Percentiles rank a stretch among this genome's conserved stretches.
Evolutionary conservation across 345 rosid genomes (phyloP).

Genomic region (Bruguiera parviflora): DNA sequence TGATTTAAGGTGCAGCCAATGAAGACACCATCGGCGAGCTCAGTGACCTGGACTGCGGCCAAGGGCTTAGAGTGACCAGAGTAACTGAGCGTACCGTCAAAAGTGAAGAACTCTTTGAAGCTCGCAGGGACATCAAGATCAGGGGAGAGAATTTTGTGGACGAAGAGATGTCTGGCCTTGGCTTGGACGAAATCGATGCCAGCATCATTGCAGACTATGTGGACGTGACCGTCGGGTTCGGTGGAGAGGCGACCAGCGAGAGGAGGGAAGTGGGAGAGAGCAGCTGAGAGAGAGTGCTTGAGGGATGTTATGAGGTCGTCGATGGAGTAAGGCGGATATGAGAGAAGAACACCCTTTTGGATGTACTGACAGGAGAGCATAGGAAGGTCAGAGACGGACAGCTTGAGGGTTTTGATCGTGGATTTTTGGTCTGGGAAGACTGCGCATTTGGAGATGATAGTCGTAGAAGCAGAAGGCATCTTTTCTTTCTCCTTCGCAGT

Average conservation of each 20-base stretch:
- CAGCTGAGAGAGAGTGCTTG: slow-evolving; percentile 55
- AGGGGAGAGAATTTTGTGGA: slow-evolving; percentile 40
- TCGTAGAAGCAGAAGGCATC: slow-evolving; percentile 55
- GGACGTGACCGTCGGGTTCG: slow-evolving; percentile 52
- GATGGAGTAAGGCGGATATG: slow-evolving; percentile 41
- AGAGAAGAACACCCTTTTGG: slow-evolving; percentile 83
- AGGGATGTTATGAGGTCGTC: slow-evolving; percentile 43
- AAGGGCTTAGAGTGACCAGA: slow-evolving; percentile 50
- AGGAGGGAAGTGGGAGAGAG: slow-evolving; percentile 76
- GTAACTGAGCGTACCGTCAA: slow-evolving; percentile 68
- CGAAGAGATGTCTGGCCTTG: slow-evolving; percentile 40
- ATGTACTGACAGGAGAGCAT: slow-evolving; percentile 98
- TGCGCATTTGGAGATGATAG: slow-evolving; percentile 53
- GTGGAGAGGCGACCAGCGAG: slow-evolving; percentile 83
- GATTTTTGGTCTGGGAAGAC: slow-evolving; percentile 49
- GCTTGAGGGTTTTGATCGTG: slow-evolving; percentile 40
- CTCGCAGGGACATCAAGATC: slow-evolving; percentile 48
- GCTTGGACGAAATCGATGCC: slow-evolving; percentile 70
- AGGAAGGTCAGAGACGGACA: slow-evolving; percentile 91
- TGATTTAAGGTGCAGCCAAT: slow-evolving; percentile 19
- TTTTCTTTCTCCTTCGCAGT: not conserved
- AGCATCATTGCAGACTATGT: slow-evolving; percentile 65
- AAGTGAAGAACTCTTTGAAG: slow-evolving; percentile 69
- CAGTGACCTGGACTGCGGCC: slow-evolving; percentile 19
- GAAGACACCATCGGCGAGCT: slow-evolving; percentile 25